Percentiles rank a stretch among this genome's conserved stretches.
Conservation (phyloP, 176 grass and related monocot genomes). For the Eragrostis curvula region DNA sequence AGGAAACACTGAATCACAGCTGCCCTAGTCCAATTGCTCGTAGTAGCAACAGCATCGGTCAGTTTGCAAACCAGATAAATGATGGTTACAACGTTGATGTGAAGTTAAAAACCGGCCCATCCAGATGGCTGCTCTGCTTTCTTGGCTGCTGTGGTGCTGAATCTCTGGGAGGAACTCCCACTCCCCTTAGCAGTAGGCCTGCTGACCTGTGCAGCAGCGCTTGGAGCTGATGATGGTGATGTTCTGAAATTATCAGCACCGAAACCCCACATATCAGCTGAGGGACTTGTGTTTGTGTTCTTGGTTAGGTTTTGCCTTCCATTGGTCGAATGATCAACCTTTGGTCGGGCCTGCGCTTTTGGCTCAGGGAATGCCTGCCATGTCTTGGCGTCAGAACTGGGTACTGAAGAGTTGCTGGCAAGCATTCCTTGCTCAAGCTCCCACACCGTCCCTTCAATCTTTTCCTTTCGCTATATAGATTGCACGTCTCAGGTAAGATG, state of each 20-base stretch:
- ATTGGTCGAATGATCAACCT: conserved; percentile 49
- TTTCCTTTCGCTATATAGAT: conserved; percentile 66
- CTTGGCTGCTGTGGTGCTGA: conserved; percentile 29
- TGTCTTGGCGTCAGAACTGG: conserved; percentile 53
- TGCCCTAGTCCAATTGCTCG: not conserved
- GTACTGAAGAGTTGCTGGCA: conserved; percentile 37
- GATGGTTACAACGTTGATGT: not conserved
- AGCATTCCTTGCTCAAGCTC: conserved; percentile 73
- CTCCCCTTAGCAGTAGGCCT: conserved; percentile 37
- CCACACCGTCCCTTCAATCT: conserved; percentile 73
- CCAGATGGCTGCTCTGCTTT: conserved; percentile 69
- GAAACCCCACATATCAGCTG: conserved; percentile 54
- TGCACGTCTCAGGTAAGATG: conserved; percentile 33
- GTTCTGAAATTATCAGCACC: conserved; percentile 48
- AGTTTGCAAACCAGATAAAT: conserved; percentile 3
- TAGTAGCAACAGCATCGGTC: not conserved
- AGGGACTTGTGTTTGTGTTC: conserved; percentile 16
- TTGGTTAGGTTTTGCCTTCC: conserved; percentile 40
- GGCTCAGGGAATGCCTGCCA: conserved; percentile 67
- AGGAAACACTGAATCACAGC: conserved; percentile 6
- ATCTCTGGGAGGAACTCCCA: conserved; percentile 68
- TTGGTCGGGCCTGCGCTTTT: conserved; percentile 52
- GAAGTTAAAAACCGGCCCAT: conserved; percentile 76
- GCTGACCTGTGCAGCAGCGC: conserved; percentile 33
- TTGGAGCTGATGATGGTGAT: conserved; percentile 36